phyloP scores from a whole-genome alignment of 225 moss, liverwort and hornwort genomes.

The Neckera pumila region DNA sequence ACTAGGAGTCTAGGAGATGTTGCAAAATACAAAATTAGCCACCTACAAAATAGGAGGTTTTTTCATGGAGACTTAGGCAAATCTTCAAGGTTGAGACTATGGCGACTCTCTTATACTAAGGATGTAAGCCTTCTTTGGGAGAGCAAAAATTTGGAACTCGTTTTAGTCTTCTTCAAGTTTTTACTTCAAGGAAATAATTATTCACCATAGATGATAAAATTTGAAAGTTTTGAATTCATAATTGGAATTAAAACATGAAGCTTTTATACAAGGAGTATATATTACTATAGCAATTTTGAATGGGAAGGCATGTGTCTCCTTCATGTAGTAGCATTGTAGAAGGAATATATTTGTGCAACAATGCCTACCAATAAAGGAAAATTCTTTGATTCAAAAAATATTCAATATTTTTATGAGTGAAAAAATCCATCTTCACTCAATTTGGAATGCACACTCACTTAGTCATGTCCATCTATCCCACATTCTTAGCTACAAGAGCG shows the following conservation, averaged over 20 bases:
- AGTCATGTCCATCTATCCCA: background rate
- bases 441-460: background rate
- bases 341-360: background rate
- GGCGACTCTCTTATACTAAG: too few relatives aligned
- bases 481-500: rapidly evolving
- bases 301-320: background rate
- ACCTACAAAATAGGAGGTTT: too few relatives aligned
- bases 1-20: too few relatives aligned
- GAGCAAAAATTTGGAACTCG: too few relatives aligned
- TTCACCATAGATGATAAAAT: too few relatives aligned
- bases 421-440: background rate
- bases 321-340: background rate
- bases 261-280: background rate
- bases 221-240: background rate
- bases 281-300: background rate
- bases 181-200: too few relatives aligned
- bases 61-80: too few relatives aligned
- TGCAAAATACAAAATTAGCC: too few relatives aligned
- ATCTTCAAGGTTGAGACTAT: too few relatives aligned
- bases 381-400: background rate
- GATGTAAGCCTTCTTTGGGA: too few relatives aligned
- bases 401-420: background rate
- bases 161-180: too few relatives aligned
- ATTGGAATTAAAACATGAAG: too few relatives aligned
- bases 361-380: rapidly evolving